These are phyloP conservation scores for Tolypocladium pustulatum DNA, from an alignment of 2,329 filamentous ascomycete species.

Conservation along the genomic window DNA sequence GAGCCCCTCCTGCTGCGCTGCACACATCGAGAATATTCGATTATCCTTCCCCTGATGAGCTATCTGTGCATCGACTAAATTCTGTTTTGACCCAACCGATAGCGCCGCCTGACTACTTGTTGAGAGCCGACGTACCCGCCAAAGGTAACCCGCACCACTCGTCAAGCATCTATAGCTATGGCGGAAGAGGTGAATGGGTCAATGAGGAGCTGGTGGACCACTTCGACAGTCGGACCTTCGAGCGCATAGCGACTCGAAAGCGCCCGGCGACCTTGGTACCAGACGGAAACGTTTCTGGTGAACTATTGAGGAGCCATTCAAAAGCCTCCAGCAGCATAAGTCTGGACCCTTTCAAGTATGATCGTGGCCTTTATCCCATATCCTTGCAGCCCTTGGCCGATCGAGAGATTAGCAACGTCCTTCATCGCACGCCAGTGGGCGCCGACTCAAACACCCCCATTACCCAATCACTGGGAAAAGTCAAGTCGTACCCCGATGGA, in stretches of 20 bases:
- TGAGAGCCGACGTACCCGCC: not conserved
- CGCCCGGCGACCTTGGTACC: not conserved
- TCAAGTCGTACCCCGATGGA: not conserved
- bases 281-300: conserved; percentile 1
- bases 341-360: conserved; percentile 36
- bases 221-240: not conserved
- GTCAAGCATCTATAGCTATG: conserved; percentile 1
- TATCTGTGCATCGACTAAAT: not conserved
- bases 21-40: not conserved
- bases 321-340: conserved; percentile 22
- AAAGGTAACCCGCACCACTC: not conserved
- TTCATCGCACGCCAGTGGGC: conserved; percentile 18
- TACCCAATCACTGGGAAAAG: not conserved
- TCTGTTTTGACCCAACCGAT: not conserved
- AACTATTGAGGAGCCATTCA: conserved; percentile 10
- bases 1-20: not conserved
- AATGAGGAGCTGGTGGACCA: not conserved
- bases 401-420: conserved; percentile 30
- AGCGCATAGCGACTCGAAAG: not conserved
- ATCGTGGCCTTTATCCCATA: conserved; percentile 24
- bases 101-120: not conserved
- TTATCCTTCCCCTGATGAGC: too few relatives aligned
- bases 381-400: conserved; percentile 28
- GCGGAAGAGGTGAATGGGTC: not conserved
- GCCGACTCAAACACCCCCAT: conserved; percentile 5